Percentiles rank a stretch among this genome's conserved stretches.
These are phyloP conservation scores for Tuber melanosporum DNA, from an alignment of 495 filamentous ascomycete genomes.

Conservation along the genomic window DNA sequence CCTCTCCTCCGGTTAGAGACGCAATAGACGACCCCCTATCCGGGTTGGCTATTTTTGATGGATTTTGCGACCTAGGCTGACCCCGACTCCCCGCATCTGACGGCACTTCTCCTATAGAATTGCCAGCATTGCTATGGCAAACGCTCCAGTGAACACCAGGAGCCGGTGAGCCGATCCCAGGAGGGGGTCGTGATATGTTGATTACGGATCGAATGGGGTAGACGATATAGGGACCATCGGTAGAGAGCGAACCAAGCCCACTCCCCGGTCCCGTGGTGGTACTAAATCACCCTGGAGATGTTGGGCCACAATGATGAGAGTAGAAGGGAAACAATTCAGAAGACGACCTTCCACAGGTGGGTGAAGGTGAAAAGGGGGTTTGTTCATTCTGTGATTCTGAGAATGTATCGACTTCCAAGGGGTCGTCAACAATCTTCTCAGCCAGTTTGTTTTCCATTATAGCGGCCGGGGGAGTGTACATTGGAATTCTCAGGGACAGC, in stretches of 20 bases:
- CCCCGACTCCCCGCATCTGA: constrained; percentile 12
- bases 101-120: background rate
- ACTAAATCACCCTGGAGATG: constrained; percentile 2
- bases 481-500: background rate
- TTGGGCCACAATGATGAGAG: constrained; percentile 2
- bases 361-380: background rate
- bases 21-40: background rate
- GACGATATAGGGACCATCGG: constrained; percentile 57
- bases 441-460: background rate
- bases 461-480: background rate
- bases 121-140: background rate
- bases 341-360: constrained; percentile 9
- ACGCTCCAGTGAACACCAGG: constrained; percentile 9
- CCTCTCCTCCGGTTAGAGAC: background rate
- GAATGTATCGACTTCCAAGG: background rate
- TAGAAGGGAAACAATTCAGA: constrained; percentile 3
- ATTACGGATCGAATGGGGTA: constrained; percentile 81
- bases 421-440: background rate
- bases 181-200: constrained; percentile 57
- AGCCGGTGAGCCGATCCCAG: constrained; percentile 21
- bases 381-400: background rate
- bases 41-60: background rate
- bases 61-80: constrained; percentile 15
- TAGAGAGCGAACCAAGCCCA: constrained; percentile 44
- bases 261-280: constrained; percentile 1